Evolutionary conservation across 129 eudicot species (phyloP), one percentile per base, ranked within the genome.

Genomic region (Smallanthus sonchifolius): DNA sequence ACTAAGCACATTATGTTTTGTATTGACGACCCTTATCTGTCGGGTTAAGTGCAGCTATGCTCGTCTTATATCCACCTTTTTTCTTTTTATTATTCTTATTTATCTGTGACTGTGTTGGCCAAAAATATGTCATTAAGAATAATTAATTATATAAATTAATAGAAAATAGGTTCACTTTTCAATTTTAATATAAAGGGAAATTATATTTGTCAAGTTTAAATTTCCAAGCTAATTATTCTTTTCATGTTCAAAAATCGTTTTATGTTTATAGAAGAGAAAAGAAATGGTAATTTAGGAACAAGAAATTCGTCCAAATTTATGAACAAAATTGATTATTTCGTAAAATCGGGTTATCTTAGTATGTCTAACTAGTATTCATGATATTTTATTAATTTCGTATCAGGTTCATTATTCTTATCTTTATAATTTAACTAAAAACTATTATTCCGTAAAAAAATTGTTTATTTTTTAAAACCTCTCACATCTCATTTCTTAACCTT

Each of bases 21-120:
- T 51, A 71, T 14, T 14, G 72, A 55, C 67, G 67, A 72, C 77
- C 61, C 67, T 15, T 63, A 42, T 63, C 60, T 78, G 72, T 78
- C 73, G 36, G 57, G 17, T 76, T 34, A 51, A 62, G 32, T 78
- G 65, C 82, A 78, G 10, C 66, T 61, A 48, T 62, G 54, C 15
- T 67, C 24, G 17, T 74, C 49, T 64, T 63, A 32, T 14, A 47
- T 37, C 61, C 37, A 45, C 47, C 14, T 14, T 47, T 36, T 60
- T 45, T 69, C 7, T 60, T 35, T 55, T 28, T 56, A 42, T 38
- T 43, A 5, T 20, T 43, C 47, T 11, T 44, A 24, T 67, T 34
- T 2, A 76, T 65, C 30, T 10, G 15, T 47, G 14, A 51, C 30
- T 10, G 15, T 47, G 14, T n/a, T 78, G 64, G 56, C 65, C 65